These are phyloP conservation scores for Stephanodiscus minutulus DNA, from an alignment of 108 stramenopile genomes.

Conservation along the genomic window DNA sequence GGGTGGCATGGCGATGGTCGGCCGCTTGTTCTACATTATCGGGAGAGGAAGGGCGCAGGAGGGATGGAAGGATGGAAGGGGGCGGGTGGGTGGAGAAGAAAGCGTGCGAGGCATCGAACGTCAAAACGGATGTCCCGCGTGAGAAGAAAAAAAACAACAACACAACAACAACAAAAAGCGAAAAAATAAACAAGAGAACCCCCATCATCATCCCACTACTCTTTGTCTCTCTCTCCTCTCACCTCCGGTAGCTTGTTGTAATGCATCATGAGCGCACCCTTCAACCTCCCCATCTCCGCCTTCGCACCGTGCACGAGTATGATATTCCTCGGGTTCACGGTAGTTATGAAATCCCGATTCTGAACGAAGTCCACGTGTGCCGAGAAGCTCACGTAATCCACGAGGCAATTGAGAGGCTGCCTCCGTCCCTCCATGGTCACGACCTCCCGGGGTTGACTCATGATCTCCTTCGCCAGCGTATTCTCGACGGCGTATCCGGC, in stretches of 20 bases:
- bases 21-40: slow-evolving; percentile 67
- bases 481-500: slow-evolving; percentile 99
- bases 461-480: slow-evolving; percentile 96
- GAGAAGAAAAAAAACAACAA: background rate
- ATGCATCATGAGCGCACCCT: slow-evolving; percentile 81
- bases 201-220: no score
- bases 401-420: slow-evolving; percentile 90
- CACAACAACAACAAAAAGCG: background rate
- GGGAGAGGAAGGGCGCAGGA: background rate
- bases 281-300: slow-evolving; percentile 94
- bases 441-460: slow-evolving; percentile 94
- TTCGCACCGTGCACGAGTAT: slow-evolving; percentile 98
- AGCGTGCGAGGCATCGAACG: background rate
- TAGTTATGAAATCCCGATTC: slow-evolving; percentile 90
- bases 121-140: background rate
- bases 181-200: background rate
- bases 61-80: no score
- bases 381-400: slow-evolving; percentile 96
- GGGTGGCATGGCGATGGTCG: slow-evolving; percentile 88
- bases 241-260: slow-evolving; percentile 78
- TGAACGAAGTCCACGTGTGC: slow-evolving; percentile 99
- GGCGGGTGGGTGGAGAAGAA: background rate
- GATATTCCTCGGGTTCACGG: slow-evolving; percentile 89
- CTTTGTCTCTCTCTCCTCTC: no score
- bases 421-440: slow-evolving; percentile 90